These are phyloP conservation scores for Globisporangium middletonii DNA, from an alignment of 352 stramenopile genomes.

Conservation along the genomic window DNA sequence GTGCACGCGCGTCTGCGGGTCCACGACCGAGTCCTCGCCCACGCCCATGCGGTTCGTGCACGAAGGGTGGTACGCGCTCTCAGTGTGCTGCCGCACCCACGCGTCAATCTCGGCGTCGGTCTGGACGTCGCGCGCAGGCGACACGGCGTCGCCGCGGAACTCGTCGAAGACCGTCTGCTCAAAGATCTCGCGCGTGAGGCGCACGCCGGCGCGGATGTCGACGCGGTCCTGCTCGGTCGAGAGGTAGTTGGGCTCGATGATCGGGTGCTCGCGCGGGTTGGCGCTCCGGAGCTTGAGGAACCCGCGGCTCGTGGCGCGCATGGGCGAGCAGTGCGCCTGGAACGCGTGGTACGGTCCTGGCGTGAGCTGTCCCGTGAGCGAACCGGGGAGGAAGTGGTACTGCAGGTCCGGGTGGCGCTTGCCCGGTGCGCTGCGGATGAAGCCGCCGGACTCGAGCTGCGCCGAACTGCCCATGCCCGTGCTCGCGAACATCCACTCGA, in stretches of 20 bases:
- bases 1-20: conserved; percentile 81
- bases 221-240: conserved; percentile 68
- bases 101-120: conserved; percentile 75
- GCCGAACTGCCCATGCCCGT: conserved; percentile 72
- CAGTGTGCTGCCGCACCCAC: conserved; percentile 77
- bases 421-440: conserved; percentile 74
- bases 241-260: conserved; percentile 90
- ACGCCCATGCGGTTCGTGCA: conserved; percentile 88
- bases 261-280: conserved; percentile 67
- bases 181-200: conserved; percentile 83
- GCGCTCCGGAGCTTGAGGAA: conserved; percentile 74
- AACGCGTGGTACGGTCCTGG: conserved; percentile 66
- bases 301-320: conserved; percentile 82
- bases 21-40: conserved; percentile 83
- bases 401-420: conserved; percentile 85
- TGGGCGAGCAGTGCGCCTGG: conserved; percentile 84
- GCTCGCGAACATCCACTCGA: conserved; percentile 77
- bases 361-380: conserved; percentile 65
- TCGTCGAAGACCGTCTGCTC: conserved; percentile 83
- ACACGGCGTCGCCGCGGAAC: conserved; percentile 76
- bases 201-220: conserved; percentile 73
- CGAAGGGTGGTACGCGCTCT: conserved; percentile 87
- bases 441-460: conserved; percentile 82
- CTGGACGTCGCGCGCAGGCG: conserved; percentile 52
- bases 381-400: conserved; percentile 88